Evolutionary conservation across 306 rosid species (phyloP).

Genomic region (Geum urbanum): DNA sequence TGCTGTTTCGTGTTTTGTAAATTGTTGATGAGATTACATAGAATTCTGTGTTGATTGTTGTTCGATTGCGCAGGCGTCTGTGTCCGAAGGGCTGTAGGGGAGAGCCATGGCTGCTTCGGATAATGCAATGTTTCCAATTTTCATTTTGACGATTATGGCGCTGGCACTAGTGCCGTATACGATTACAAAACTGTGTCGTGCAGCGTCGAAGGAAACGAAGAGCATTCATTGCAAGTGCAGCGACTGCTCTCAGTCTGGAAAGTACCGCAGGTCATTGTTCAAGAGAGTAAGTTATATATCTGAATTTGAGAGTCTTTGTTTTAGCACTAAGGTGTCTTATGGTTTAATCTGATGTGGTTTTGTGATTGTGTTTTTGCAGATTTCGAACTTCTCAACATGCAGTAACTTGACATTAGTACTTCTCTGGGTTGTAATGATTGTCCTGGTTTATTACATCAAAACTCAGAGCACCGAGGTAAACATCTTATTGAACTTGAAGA

Average conservation of each 20-base stretch:
- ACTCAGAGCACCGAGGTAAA: slow-evolving; percentile 81
- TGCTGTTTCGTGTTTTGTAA: neutral
- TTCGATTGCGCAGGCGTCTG: slow-evolving; percentile 19
- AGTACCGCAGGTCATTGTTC: slow-evolving; percentile 82
- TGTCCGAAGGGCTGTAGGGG: slow-evolving; percentile 26
- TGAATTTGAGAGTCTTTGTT: neutral
- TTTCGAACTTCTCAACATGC: slow-evolving; percentile 72
- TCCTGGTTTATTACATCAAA: slow-evolving; percentile 82
- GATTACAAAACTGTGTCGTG: slow-evolving; percentile 63
- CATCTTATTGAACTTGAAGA: slow-evolving; percentile 11
- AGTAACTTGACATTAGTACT: slow-evolving; percentile 75
- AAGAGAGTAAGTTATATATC: slow-evolving; percentile 49
- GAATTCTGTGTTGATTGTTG: neutral
- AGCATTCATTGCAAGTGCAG: slow-evolving; percentile 86
- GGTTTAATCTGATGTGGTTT: neutral
- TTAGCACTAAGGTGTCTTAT: neutral
- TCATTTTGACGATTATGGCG: slow-evolving; percentile 94
- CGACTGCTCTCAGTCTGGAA: slow-evolving; percentile 79
- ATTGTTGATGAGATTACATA: neutral
- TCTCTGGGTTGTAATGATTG: slow-evolving; percentile 82
- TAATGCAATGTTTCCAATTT: slow-evolving; percentile 85
- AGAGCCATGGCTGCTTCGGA: slow-evolving; percentile 75
- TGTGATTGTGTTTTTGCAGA: slow-evolving; percentile 48
- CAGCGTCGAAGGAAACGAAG: slow-evolving; percentile 77
- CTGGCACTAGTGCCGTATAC: slow-evolving; percentile 90